Evolutionary conservation across 495 filamentous ascomycete genomes (phyloP), one percentile per base, ranked within the genome.

Genomic region (Aspergillus incahuasiensis): DNA sequence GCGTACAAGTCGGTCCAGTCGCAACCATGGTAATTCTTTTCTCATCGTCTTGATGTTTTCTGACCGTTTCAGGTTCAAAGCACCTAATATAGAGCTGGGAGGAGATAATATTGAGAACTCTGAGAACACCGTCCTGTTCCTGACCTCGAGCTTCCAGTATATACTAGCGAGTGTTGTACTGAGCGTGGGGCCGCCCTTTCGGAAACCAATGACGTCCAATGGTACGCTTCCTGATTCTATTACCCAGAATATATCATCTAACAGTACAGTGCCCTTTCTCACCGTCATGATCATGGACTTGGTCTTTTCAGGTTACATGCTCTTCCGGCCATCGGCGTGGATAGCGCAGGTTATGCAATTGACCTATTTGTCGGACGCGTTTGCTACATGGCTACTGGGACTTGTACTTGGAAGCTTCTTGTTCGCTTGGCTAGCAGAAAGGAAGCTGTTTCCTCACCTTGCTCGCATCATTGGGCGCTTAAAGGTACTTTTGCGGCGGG

Each of bases 101-200:
- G 85, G 91, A 54, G 86, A 86, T 42, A 94, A 95, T 58, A 83
- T 92, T 48, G 75, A 82, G 52, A 97, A 97, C 62, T 96, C 91
- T 12, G 86, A 97, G 66, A 97, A 97, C 61, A 95, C 91, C 0
- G 81, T 86, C 0, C 73, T 99, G 16, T 99, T 97, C 71, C 71
- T 97, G 43, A 74, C 91, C 20, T 95, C 90, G 0, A 95, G 90
- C 62, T 97, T 89, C 64, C 92, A 97, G 69, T 99, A 99, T 70
- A 92, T 94, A 39, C 76, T 96, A 32, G 83, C 89, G 1, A 95
- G 87, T 13, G 78, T 97, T 53, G 87, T 97, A 13, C 77, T 97
- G 13, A 96, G 87, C 60, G 89, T 92, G 41, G 95, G 95, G 6
- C 81, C 82, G 16, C 95, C 95, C 8, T 99, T 95, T 71, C 78